Conservation (phyloP, 2,329 filamentous ascomycete genomes). For the Didymella pinodella region DNA sequence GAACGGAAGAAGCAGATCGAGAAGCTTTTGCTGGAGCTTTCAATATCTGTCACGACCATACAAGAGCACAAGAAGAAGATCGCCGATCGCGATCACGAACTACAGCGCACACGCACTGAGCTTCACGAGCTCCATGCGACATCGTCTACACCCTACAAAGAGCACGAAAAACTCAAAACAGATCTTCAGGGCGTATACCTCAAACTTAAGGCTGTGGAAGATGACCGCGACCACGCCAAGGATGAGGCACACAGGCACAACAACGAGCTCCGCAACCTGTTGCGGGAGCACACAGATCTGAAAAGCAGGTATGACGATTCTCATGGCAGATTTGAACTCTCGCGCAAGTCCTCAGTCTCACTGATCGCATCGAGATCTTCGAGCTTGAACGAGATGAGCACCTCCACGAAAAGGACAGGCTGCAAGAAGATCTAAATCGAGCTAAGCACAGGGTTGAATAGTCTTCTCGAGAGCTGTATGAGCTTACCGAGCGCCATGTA, state of each 20-base stretch:
- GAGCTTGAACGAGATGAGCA: slow-evolving; percentile 36
- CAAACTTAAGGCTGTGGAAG: slow-evolving; percentile 31
- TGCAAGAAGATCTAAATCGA: slow-evolving; percentile 37
- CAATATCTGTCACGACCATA: slow-evolving; percentile 28
- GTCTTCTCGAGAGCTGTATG: slow-evolving; percentile 30
- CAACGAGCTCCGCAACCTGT: slow-evolving; percentile 29
- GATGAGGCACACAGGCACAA: slow-evolving; percentile 35
- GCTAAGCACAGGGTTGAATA: slow-evolving; percentile 31
- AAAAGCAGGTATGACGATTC: slow-evolving; percentile 35
- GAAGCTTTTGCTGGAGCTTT: slow-evolving; percentile 35
- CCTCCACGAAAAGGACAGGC: slow-evolving; percentile 35
- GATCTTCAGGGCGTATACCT: slow-evolving; percentile 29
- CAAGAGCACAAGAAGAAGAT: slow-evolving; percentile 38
- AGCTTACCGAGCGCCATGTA: slow-evolving; percentile 35
- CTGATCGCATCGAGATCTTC: slow-evolving; percentile 34
- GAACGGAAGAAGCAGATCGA: slow-evolving; percentile 35
- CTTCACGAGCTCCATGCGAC: slow-evolving; percentile 27
- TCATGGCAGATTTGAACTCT: slow-evolving; percentile 30
- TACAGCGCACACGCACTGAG: slow-evolving; percentile 30
- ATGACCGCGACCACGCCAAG: slow-evolving; percentile 31
- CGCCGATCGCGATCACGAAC: slow-evolving; percentile 29
- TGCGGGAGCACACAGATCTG: slow-evolving; percentile 36
- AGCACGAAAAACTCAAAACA: slow-evolving; percentile 30
- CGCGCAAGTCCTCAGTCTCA: slow-evolving; percentile 30
- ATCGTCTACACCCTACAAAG: slow-evolving; percentile 15